These are phyloP conservation scores for Acanthamoeba healyi DNA, from an alignment of 208 protist species.

Conservation along the genomic window DNA sequence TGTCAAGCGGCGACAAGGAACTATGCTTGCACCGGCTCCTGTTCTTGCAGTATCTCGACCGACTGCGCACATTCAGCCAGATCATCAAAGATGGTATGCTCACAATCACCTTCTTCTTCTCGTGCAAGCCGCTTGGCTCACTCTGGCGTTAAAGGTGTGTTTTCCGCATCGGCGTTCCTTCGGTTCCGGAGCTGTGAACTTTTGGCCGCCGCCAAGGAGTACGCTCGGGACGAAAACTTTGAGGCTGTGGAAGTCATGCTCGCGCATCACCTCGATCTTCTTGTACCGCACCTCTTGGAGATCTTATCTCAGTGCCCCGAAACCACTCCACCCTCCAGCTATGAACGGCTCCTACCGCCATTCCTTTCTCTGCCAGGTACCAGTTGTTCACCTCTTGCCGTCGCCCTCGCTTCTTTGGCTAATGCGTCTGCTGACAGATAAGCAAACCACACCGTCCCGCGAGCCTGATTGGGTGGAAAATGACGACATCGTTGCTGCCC, in stretches of 20 bases:
- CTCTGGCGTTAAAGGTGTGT: background rate
- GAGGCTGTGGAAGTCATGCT: constrained; percentile 16
- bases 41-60: constrained; percentile 50
- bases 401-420: too few relatives aligned
- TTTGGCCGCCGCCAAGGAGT: background rate
- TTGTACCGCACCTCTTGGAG: constrained; percentile 36
- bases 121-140: too few relatives aligned
- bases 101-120: background rate
- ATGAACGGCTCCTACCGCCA: constrained; percentile 47
- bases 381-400: too few relatives aligned
- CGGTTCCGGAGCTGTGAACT: constrained; percentile 54
- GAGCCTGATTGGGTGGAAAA: constrained; percentile 60
- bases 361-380: background rate
- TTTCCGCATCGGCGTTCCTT: constrained; percentile 13
- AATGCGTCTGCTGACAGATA: too few relatives aligned
- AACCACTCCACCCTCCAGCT: constrained; percentile 7
- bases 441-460: background rate
- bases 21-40: constrained; percentile 65
- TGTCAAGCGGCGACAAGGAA: constrained; percentile 1
- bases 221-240: constrained; percentile 59
- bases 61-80: background rate
- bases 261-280: background rate
- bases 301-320: constrained; percentile 41
- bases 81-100: constrained; percentile 14
- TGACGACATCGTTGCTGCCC: background rate